These are phyloP conservation scores for Cutaneotrichosporon curvatum DNA, from an alignment of 1,284 basidiomycete genomes.

Conservation along the genomic window DNA sequence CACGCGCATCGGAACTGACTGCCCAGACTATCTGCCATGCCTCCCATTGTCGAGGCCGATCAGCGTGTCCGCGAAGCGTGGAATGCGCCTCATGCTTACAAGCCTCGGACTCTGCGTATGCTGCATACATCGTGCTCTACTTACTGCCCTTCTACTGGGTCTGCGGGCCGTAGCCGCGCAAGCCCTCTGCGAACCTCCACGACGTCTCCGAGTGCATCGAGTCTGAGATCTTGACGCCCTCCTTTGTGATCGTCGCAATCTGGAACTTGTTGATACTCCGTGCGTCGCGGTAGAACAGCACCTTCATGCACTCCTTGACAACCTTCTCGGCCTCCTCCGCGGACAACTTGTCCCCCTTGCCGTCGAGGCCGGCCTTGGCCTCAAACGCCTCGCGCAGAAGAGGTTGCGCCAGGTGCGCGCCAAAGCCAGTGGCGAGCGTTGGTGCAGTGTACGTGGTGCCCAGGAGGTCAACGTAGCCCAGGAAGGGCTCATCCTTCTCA, in stretches of 20 bases:
- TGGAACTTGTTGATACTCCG: conserved; percentile 97
- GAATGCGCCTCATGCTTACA: too few species aligned
- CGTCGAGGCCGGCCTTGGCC: conserved; percentile 58
- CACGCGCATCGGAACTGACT: too few species aligned
- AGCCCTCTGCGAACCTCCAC: conserved; percentile 84
- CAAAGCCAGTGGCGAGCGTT: conserved; percentile 95
- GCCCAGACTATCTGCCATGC: too few species aligned
- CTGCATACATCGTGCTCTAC: conserved; percentile 1
- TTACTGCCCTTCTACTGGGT: conserved; percentile 50
- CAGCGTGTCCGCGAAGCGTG: too few species aligned
- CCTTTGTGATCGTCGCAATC: conserved; percentile 78
- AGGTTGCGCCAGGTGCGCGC: conserved; percentile 89
- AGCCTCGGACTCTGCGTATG: too few species aligned
- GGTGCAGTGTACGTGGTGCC: conserved; percentile 91
- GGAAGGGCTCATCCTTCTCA: conserved; percentile 69
- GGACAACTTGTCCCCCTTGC: conserved; percentile 63
- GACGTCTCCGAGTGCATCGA: conserved; percentile 67
- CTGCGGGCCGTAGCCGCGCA: conserved; percentile 61
- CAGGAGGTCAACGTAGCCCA: conserved; percentile 92
- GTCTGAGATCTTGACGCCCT: conserved; percentile 74
- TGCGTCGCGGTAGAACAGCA: conserved; percentile 95
- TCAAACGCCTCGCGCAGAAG: conserved; percentile 70
- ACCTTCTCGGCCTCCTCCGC: conserved; percentile 74
- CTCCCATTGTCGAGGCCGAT: too few species aligned
- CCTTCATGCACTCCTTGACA: conserved; percentile 81